A percentile compares a stretch with the other conserved stretches of the same genome.
phyloP scores from a whole-genome alignment of 139 green algal genomes.

The Chlamydomonas schloesseri region DNA sequence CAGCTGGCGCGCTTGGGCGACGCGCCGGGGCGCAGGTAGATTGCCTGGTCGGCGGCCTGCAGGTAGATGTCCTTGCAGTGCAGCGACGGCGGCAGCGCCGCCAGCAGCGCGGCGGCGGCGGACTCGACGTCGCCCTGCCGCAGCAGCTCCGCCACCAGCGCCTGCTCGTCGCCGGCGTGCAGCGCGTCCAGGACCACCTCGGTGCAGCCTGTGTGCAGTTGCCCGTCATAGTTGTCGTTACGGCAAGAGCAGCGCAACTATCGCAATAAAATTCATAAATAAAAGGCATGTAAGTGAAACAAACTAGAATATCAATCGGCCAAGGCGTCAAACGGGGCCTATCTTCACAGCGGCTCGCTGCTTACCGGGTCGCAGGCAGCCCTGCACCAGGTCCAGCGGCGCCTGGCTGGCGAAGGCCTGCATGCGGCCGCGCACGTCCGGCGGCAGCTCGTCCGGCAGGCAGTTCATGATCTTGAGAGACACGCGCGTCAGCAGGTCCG shows the following conservation, averaged over 20 bases:
- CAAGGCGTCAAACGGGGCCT: too few relatives aligned
- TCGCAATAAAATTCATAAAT: too few relatives aligned
- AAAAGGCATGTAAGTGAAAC: too few relatives aligned
- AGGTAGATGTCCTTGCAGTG: slow-evolving; percentile 4
- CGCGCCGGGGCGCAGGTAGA: slow-evolving; percentile 15
- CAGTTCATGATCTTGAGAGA: slow-evolving; percentile 39
- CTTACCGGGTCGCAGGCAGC: slow-evolving; percentile 34
- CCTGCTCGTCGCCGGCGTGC: neutral
- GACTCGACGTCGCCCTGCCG: neutral
- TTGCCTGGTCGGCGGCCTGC: slow-evolving; percentile 17
- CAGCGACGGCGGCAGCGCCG: slow-evolving; percentile 13
- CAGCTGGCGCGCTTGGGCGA: slow-evolving; percentile 1
- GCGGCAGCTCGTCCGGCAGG: slow-evolving; percentile 22
- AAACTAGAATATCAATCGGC: too few relatives aligned
- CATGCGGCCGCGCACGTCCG: slow-evolving; percentile 10
- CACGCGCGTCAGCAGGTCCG: slow-evolving; percentile 23
- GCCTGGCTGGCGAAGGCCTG: slow-evolving; percentile 9
- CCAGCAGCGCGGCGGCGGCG: slow-evolving; percentile 31
- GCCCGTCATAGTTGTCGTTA: too few relatives aligned
- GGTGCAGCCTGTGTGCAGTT: slow-evolving; percentile 5
- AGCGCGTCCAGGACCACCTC: slow-evolving; percentile 41
- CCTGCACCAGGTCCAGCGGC: slow-evolving; percentile 35
- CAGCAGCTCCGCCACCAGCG: slow-evolving; percentile 14
- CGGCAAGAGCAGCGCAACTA: too few relatives aligned
- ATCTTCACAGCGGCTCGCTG: too few relatives aligned